phyloP scores from a whole-genome alignment of 805 yeast species.

The Lipomyces kockii region DNA sequence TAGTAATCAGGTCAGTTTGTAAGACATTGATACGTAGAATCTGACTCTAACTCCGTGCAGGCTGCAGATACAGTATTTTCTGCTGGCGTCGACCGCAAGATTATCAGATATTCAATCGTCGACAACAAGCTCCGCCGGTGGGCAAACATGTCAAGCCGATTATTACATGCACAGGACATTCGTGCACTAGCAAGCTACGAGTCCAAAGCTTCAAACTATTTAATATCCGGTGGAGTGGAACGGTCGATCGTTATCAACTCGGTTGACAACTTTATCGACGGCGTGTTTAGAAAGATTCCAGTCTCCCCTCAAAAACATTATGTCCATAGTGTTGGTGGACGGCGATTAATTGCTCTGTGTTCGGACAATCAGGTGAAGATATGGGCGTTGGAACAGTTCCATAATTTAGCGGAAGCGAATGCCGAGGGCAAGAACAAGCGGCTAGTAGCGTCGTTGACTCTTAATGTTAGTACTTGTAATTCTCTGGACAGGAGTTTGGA shows the following conservation, averaged over 20 bases:
- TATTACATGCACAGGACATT: constrained; percentile 70
- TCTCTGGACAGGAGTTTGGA: background rate
- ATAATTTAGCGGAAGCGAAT: constrained; percentile 2
- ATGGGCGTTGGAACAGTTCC: constrained; percentile 57
- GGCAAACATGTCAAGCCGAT: constrained; percentile 75
- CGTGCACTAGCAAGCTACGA: constrained; percentile 38
- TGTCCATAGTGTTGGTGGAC: constrained; percentile 53
- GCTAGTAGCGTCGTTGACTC: constrained; percentile 59
- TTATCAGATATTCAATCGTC: constrained; percentile 68
- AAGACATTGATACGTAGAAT: background rate
- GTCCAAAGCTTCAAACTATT: constrained; percentile 54
- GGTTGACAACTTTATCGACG: constrained; percentile 64
- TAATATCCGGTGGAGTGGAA: constrained; percentile 86
- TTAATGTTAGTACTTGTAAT: constrained; percentile 11
- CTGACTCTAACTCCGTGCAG: background rate
- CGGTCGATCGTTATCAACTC: constrained; percentile 66
- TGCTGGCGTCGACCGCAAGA: constrained; percentile 93
- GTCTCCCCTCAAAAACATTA: constrained; percentile 62
- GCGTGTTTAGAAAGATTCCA: constrained; percentile 72
- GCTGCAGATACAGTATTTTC: constrained; percentile 71
- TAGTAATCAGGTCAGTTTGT: constrained; percentile 50
- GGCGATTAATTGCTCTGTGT: constrained; percentile 72
- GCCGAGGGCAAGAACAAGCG: constrained; percentile 51
- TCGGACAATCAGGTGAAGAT: constrained; percentile 79
- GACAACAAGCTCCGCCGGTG: constrained; percentile 57